These are phyloP conservation scores for Coniochaeta sp. DNA, from an alignment of 2,329 filamentous ascomycete genomes.

Conservation along the genomic window DNA sequence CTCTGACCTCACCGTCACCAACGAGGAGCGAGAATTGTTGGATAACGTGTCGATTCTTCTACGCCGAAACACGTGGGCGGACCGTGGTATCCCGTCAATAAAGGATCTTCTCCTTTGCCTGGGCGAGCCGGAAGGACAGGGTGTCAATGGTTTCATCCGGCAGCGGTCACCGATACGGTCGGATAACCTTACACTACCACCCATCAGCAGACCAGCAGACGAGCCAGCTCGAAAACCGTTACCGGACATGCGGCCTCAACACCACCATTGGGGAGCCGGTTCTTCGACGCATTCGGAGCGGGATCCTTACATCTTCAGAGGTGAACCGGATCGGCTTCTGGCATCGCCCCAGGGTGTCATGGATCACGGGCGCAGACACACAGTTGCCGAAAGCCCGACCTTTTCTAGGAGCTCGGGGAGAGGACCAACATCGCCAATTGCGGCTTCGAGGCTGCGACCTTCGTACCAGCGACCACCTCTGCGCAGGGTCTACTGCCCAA, in stretches of 20 bases:
- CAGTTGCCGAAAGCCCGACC: constrained; percentile 37
- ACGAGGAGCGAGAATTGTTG: constrained; percentile 37
- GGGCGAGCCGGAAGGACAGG: constrained; percentile 27
- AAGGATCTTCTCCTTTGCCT: constrained; percentile 43
- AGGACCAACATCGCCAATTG: constrained; percentile 33
- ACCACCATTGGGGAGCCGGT: constrained; percentile 27
- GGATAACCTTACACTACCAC: constrained; percentile 22
- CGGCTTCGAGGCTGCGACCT: constrained; percentile 27
- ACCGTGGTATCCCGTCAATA: constrained; percentile 36
- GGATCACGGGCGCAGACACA: constrained; percentile 33
- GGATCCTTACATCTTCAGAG: constrained; percentile 18
- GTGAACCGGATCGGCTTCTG: constrained; percentile 19
- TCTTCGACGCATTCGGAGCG: constrained; percentile 16
- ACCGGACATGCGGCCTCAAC: constrained; percentile 29
- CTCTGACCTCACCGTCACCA: constrained; percentile 29
- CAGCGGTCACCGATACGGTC: constrained; percentile 26
- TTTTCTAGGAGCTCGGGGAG: constrained; percentile 30
- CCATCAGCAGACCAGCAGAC: constrained; percentile 22
- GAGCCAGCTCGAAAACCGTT: constrained; percentile 26
- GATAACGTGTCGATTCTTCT: constrained; percentile 36
- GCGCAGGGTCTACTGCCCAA: constrained; percentile 66
- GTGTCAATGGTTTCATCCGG: constrained; percentile 34
- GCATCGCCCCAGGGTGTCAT: constrained; percentile 21
- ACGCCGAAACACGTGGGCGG: constrained; percentile 37
- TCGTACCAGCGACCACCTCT: constrained; percentile 50